These are phyloP conservation scores for Penicillium dipodomyicola DNA, from an alignment of 495 filamentous ascomycete species.

Conservation along the genomic window DNA sequence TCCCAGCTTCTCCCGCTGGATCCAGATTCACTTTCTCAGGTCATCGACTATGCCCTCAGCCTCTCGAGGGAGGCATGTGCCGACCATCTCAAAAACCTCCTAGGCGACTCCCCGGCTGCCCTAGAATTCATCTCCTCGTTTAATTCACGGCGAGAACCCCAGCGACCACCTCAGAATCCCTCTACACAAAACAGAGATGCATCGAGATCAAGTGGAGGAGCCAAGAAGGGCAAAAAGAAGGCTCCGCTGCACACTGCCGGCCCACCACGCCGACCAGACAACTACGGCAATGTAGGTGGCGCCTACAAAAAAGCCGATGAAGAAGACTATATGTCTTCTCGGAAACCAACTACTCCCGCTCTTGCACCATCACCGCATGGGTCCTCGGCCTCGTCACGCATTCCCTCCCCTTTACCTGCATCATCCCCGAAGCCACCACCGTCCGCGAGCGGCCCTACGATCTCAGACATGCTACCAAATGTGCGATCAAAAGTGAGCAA, in stretches of 20 bases:
- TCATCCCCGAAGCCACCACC: slow-evolving; percentile 56
- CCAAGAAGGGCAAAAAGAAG: slow-evolving; percentile 58
- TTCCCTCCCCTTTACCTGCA: slow-evolving; percentile 40
- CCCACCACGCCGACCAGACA: slow-evolving; percentile 56
- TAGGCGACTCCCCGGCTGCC: slow-evolving; percentile 80
- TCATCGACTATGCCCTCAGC: slow-evolving; percentile 73
- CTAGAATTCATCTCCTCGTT: slow-evolving; percentile 92
- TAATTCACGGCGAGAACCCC: slow-evolving; percentile 65
- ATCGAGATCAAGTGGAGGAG: slow-evolving; percentile 21
- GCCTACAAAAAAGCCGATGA: slow-evolving; percentile 61
- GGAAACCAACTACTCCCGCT: slow-evolving; percentile 29
- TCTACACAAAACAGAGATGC: slow-evolving; percentile 26
- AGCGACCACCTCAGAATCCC: slow-evolving; percentile 27
- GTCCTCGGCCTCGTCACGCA: slow-evolving; percentile 34
- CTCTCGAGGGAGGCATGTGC: slow-evolving; percentile 71
- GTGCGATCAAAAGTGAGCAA: slow-evolving; percentile 59
- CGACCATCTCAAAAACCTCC: slow-evolving; percentile 80
- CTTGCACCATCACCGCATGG: slow-evolving; percentile 28
- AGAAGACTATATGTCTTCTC: slow-evolving; percentile 59
- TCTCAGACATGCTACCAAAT: slow-evolving; percentile 72
- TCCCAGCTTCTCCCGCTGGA: slow-evolving; percentile 78
- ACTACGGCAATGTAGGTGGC: slow-evolving; percentile 54
- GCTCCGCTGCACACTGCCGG: slow-evolving; percentile 58
- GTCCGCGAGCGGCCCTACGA: slow-evolving; percentile 69
- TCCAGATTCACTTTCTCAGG: slow-evolving; percentile 74